Percentiles rank a stretch among this genome's conserved stretches.
Evolutionary conservation across 768 basidiomycete genomes (phyloP).

Genomic region (Tylopilus rubrobrunneus): DNA sequence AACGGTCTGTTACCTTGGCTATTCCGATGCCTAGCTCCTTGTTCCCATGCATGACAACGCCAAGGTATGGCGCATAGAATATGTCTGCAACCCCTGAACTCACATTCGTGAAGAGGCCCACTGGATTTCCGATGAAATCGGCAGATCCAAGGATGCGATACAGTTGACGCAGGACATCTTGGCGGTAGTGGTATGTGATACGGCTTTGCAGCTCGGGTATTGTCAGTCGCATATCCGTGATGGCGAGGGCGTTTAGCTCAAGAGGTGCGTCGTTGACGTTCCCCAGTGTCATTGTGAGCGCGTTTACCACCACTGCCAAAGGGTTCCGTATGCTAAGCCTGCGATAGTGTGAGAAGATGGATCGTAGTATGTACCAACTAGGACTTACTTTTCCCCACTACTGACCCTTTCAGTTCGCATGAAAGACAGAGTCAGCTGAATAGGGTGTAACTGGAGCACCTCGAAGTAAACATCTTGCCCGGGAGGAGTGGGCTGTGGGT

Average conservation of each 20-base stretch:
- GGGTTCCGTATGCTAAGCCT: slow-evolving; percentile 85
- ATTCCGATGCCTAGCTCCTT: slow-evolving; percentile 92
- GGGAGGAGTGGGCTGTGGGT: slow-evolving; percentile 59
- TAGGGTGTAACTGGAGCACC: slow-evolving; percentile 90
- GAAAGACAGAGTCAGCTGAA: slow-evolving; percentile 89
- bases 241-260: slow-evolving; percentile 87
- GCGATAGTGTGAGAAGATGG: slow-evolving; percentile 2
- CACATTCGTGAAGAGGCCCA: slow-evolving; percentile 97
- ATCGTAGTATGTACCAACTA: not conserved
- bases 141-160: slow-evolving; percentile 98
- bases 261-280: slow-evolving; percentile 96
- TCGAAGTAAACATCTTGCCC: slow-evolving; percentile 94
- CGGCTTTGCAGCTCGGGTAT: slow-evolving; percentile 80
- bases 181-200: slow-evolving; percentile 87
- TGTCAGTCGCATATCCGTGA: slow-evolving; percentile 91
- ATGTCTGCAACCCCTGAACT: slow-evolving; percentile 97
- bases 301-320: slow-evolving; percentile 88
- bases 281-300: slow-evolving; percentile 93
- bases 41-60: slow-evolving; percentile 94
- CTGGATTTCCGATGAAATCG: slow-evolving; percentile 94
- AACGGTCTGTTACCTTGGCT: slow-evolving; percentile 91
- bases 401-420: slow-evolving; percentile 95
- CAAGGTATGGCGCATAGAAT: slow-evolving; percentile 97
- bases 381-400: slow-evolving; percentile 83
- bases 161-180: slow-evolving; percentile 89